Base-by-base conservation (phyloP, 1,284 basidiomycete genomes). In the Melampsora larici-populina region DNA sequence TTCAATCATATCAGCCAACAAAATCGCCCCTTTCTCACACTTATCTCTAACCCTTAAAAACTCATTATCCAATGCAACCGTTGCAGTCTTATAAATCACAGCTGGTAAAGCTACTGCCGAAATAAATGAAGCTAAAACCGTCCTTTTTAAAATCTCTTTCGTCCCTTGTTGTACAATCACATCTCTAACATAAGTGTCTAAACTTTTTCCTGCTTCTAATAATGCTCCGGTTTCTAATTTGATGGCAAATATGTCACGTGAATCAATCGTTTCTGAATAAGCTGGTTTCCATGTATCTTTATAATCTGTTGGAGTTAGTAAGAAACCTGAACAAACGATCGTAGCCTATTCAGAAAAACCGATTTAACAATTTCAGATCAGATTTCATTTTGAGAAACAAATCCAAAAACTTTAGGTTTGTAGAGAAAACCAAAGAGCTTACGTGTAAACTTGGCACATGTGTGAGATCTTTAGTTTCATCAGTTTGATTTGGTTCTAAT, bases 1-100 rank as follows among this genome's bases (percentile, higher is more conserved):
- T 36, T 78, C 75, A 40, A 78, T 70, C 67, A 70, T 78, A 55
- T 78, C 75, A 33, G 75, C 75, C 18, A 78, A 66, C 58, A 78
- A 51, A 21, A 78, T 70, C 13, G 66, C 75, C 0, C 55, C 75
- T 26, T 78, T 78, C 49, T 78, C 68, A 70, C 67, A 78, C 21
- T 70, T 78, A 55, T 78, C 75, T 13, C 75, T 66, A 18, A 62
- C 66, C n/a, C 67, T 60, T 49, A 70, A 67, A 62, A 69, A 78
- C 46, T 78, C 68, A 66, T 78, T 78, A 55, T 78, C 75, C 11
- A 78, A 36, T 1, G 75, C 68, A 43, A 70, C 51, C 24, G 62
- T 48, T 40, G 75, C 75, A 36, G 75, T 60, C 46, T 78, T 78
- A 43, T 78, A 78, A 46, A 78, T 64, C 1, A 67, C 62, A 17